Conservation (phyloP, 1,139 yeast species). For the Candida sp. region DNA sequence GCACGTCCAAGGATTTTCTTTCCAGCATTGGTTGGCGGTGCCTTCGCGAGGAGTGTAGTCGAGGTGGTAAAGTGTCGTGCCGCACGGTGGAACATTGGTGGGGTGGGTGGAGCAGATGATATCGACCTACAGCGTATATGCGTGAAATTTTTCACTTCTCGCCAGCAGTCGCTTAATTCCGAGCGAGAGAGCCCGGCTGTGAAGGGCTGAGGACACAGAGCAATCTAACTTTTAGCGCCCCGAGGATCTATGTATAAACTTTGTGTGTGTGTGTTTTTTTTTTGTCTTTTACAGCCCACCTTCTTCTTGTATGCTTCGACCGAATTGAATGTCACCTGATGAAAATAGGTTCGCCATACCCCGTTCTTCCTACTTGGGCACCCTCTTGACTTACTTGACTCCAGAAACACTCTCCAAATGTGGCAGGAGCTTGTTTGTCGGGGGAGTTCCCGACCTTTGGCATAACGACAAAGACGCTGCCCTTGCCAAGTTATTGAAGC, state of each 20-base stretch:
- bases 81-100: background rate
- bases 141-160: background rate
- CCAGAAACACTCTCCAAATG: conserved; percentile 53
- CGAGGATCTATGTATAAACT: background rate
- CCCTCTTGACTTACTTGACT: conserved; percentile 6
- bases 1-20: conserved; percentile 48
- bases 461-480: conserved; percentile 30
- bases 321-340: conserved; percentile 10
- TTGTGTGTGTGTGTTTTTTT: background rate
- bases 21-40: background rate
- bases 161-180: no score
- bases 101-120: background rate
- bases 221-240: no score
- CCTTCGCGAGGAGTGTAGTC: background rate
- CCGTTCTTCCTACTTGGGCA: conserved; percentile 16
- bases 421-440: conserved; percentile 59
- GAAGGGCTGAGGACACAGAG: no score
- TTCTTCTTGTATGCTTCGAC: background rate
- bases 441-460: conserved; percentile 73
- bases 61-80: background rate
- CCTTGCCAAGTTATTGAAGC: conserved; percentile 11
- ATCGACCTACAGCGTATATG: background rate
- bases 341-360: conserved; percentile 12
- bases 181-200: no score
- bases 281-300: background rate